Evolutionary conservation across 768 basidiomycete species (phyloP).

Genomic region (Mrakia gelida): DNA sequence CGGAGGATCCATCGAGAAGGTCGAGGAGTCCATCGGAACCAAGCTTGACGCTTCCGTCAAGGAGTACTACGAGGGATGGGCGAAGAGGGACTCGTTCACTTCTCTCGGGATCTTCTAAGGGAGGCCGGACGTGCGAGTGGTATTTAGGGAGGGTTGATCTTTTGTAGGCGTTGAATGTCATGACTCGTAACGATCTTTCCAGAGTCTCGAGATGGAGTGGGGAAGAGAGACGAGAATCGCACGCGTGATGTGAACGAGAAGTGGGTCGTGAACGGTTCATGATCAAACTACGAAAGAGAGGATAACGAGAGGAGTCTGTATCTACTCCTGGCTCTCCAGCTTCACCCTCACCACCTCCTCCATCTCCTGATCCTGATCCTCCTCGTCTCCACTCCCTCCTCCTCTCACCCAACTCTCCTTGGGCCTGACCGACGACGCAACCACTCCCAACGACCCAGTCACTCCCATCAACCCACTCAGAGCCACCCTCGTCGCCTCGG

Average conservation of each 20-base stretch:
- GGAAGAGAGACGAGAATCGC: too few species aligned
- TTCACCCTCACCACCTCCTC: not conserved
- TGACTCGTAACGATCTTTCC: too few species aligned
- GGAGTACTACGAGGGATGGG: conserved; percentile 23
- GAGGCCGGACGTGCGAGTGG: not conserved
- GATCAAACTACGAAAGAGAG: too few species aligned
- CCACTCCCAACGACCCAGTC: not conserved
- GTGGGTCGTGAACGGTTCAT: too few species aligned
- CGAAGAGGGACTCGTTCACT: conserved; percentile 13
- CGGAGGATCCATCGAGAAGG: conserved; percentile 20
- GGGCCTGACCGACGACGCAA: not conserved
- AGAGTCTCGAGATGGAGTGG: too few species aligned
- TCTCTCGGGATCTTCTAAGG: conserved; percentile 20
- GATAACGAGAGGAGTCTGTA: too few species aligned
- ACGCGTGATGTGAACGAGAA: too few species aligned
- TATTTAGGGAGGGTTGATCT: too few species aligned
- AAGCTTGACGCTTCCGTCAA: not conserved
- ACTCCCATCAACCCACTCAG: not conserved
- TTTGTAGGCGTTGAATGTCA: too few species aligned
- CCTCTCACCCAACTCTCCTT: conserved; percentile 7
- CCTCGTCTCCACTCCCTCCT: not conserved
- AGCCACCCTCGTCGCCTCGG: not conserved
- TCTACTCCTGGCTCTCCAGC: not conserved
- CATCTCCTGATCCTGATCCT: not conserved
- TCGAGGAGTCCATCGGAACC: conserved; percentile 4